Evolutionary conservation across 2,329 filamentous ascomycete genomes (phyloP), one percentile per base, ranked within the genome.

Genomic region (Zymoseptoria ardabiliae): DNA sequence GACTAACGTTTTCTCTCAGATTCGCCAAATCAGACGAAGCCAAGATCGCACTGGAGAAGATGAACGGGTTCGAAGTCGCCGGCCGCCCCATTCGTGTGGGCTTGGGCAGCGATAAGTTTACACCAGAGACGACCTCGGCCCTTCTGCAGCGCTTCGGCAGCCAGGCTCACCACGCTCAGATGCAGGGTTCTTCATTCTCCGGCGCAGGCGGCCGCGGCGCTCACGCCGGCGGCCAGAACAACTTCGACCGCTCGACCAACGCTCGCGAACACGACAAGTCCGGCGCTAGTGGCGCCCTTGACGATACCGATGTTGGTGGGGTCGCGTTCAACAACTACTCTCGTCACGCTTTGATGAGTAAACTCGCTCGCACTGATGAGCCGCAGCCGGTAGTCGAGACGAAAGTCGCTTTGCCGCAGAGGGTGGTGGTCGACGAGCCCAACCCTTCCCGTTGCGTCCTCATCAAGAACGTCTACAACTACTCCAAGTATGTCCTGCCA

Each of bases 241-340:
- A 88, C 69, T 97, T 97, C 73, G 94, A 97, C 75, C 90, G 93
- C 71, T 90, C 91, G 60, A 61, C 64, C 23, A 89, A 91, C 66
- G 90, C 88, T 66, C 87, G 92, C 69, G 90, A 87, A 74, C 91
- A 96, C 71, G 96, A 97, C 77, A 84, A 85, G 66, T 85, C 89
- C 52, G 89, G 90, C 61, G 91, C 91, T 68, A 93, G 93, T 54
- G 96, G 92, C 78, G 94, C 94, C 70, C 81, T 99, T 56, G 94
- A 99, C 77, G 94, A 99, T 73, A 96, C 92, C 63, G 94, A 99
- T 75, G 94, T 99, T 73, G 91, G 90, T 55, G 94, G 94, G 72
- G 93, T 99, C 77, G 97, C 97, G 79, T 97, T 97, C 88, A 96
- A 91, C 83, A 97, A 97, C 77, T 97, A 96, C 81, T 96, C 91